A percentile compares a stretch with the other conserved stretches of the same genome.
Conservation (phyloP, 371 early-diverging fungal species). For the Zopfochytrium polystomum region DNA sequence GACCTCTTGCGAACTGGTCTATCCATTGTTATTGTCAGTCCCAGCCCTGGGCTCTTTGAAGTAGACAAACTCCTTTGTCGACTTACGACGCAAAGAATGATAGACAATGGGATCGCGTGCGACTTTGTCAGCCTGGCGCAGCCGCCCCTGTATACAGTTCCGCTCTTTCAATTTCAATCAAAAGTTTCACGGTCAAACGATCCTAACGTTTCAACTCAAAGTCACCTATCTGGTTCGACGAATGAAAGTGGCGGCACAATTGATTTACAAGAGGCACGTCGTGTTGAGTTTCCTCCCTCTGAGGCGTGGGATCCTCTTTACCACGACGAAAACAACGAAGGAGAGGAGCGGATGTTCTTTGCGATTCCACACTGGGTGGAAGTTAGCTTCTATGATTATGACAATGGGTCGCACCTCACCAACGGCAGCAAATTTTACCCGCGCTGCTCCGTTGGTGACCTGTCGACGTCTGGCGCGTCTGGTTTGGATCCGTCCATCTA, state of each 20-base stretch:
- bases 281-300: too few species aligned
- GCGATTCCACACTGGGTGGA: slow-evolving; percentile 92
- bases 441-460: too few species aligned
- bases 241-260: slow-evolving; percentile 2
- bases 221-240: slow-evolving; percentile 1
- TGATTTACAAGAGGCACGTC: neutral
- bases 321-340: slow-evolving; percentile 37
- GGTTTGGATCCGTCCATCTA: too few species aligned
- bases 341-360: slow-evolving; percentile 42
- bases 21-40: slow-evolving; percentile 87
- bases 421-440: too few species aligned
- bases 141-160: slow-evolving; percentile 84
- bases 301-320: slow-evolving; percentile 48
- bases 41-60: slow-evolving; percentile 73
- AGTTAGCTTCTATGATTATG: slow-evolving; percentile 72
- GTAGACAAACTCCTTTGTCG: slow-evolving; percentile 65
- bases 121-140: slow-evolving; percentile 89
- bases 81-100: slow-evolving; percentile 91
- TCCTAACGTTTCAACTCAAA: neutral
- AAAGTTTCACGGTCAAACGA: too few species aligned
- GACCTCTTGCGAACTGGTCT: slow-evolving; percentile 89
- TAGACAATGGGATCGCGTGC: slow-evolving; percentile 87
- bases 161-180: slow-evolving; percentile 72
- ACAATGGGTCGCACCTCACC: too few species aligned
- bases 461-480: too few species aligned